These are phyloP conservation scores for Withania somnifera DNA, from an alignment of 305 asterid genomes.

Conservation along the genomic window DNA sequence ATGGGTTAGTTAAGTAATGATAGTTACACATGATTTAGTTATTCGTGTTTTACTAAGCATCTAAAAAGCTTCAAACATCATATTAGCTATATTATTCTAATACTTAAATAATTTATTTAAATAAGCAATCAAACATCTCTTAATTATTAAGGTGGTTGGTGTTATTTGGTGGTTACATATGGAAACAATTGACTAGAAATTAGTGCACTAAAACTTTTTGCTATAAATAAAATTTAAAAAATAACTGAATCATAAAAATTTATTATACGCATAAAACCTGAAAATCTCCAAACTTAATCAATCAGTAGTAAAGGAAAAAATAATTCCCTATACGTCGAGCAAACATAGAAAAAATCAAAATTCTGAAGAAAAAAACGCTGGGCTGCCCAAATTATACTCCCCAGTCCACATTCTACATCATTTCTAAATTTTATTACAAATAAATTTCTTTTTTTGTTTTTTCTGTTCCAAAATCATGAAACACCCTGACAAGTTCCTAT, in stretches of 20 bases:
- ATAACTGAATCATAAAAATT: no score
- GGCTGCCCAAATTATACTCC: not conserved
- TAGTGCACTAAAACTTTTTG: no score
- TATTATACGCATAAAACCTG: no score
- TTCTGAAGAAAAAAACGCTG: not conserved
- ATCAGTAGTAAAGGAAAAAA: not conserved
- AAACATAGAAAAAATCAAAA: not conserved
- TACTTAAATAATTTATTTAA: no score
- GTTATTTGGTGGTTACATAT: not conserved
- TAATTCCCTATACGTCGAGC: not conserved
- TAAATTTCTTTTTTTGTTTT: no score
- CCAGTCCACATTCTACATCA: not conserved
- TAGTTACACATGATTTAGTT: no score
- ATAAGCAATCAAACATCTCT: no score
- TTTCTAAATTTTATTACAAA: not conserved
- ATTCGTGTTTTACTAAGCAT: no score
- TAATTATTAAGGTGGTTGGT: not conserved
- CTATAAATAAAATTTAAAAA: no score
- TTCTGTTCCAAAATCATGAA: not conserved
- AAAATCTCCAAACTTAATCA: not conserved
- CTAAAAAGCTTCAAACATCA: no score
- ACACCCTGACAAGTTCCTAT: not conserved
- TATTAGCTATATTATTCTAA: no score
- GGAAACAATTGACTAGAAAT: not conserved
- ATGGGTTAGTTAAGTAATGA: no score